These are phyloP conservation scores for Melastoma candidum DNA, from an alignment of 441 rosid species.

Conservation along the genomic window DNA sequence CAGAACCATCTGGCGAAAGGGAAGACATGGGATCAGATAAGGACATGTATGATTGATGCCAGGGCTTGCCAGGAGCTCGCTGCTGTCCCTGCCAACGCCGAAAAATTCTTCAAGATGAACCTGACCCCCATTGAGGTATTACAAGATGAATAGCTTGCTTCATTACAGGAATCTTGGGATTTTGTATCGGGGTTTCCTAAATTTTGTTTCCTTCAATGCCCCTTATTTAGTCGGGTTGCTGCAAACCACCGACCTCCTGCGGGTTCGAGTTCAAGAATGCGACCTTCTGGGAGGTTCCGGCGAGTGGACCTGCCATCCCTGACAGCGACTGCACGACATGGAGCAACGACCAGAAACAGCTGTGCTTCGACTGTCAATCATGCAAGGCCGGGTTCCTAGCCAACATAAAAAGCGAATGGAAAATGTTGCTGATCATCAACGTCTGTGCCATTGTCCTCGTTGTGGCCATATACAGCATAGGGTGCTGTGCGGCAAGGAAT, in stretches of 20 bases:
- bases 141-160: background rate
- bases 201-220: background rate
- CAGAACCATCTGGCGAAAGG: slow-evolving; percentile 6
- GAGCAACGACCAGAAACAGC: slow-evolving; percentile 5
- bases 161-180: no score
- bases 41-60: slow-evolving; percentile 2
- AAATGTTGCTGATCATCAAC: background rate
- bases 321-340: slow-evolving; percentile 1
- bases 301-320: background rate
- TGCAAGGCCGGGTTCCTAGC: slow-evolving; percentile 9
- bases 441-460: background rate
- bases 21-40: slow-evolving; percentile 1
- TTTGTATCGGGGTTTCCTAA: background rate
- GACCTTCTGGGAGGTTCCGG: slow-evolving; percentile 1
- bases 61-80: background rate
- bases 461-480: background rate
- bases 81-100: background rate
- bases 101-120: slow-evolving; percentile 1
- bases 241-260: slow-evolving; percentile 4
- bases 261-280: slow-evolving; percentile 5
- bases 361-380: slow-evolving; percentile 8
- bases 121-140: slow-evolving; percentile 4
- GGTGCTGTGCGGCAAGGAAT: slow-evolving; percentile 8
- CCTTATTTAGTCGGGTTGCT: slow-evolving; percentile 7
- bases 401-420: slow-evolving; percentile 2